A percentile compares a stretch with the other conserved stretches of the same genome.
Evolutionary conservation across 768 basidiomycete genomes (phyloP).

Genomic region (Holtermannia corniformis): DNA sequence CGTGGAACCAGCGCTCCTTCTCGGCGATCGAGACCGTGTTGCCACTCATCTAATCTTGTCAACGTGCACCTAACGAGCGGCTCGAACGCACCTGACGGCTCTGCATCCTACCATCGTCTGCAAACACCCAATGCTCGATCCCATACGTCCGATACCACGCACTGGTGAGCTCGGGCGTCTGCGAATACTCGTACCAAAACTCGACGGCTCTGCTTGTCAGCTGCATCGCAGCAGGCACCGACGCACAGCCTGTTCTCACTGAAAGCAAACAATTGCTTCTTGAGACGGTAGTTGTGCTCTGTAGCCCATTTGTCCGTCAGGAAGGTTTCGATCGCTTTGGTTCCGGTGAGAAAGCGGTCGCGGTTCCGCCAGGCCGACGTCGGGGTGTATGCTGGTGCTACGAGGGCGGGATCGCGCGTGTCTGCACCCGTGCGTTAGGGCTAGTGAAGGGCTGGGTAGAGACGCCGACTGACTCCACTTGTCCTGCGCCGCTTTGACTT

Average conservation of each 20-base stretch:
- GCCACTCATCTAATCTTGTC: constrained; percentile 28
- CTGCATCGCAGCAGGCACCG: not conserved
- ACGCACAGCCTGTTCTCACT: constrained; percentile 48
- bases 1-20: constrained; percentile 51
- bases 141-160: constrained; percentile 27
- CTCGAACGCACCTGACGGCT: constrained; percentile 52
- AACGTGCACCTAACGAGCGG: constrained; percentile 18
- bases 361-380: constrained; percentile 55
- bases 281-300: constrained; percentile 47
- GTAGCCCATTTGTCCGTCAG: constrained; percentile 50
- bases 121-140: constrained; percentile 53
- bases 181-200: constrained; percentile 48
- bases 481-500: constrained; percentile 50
- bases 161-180: constrained; percentile 15
- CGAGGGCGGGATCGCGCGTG: constrained; percentile 23
- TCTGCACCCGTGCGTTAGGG: constrained; percentile 14
- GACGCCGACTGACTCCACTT: constrained; percentile 44
- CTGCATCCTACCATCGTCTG: constrained; percentile 48
- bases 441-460: constrained; percentile 1
- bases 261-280: constrained; percentile 53
- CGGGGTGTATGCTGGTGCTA: constrained; percentile 49
- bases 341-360: constrained; percentile 47
- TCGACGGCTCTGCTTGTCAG: constrained; percentile 43
- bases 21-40: constrained; percentile 45
- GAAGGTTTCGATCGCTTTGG: constrained; percentile 46